Evolutionary conservation across 257 asterid genomes (phyloP).

Genomic region (Ligustrum vulgare): DNA sequence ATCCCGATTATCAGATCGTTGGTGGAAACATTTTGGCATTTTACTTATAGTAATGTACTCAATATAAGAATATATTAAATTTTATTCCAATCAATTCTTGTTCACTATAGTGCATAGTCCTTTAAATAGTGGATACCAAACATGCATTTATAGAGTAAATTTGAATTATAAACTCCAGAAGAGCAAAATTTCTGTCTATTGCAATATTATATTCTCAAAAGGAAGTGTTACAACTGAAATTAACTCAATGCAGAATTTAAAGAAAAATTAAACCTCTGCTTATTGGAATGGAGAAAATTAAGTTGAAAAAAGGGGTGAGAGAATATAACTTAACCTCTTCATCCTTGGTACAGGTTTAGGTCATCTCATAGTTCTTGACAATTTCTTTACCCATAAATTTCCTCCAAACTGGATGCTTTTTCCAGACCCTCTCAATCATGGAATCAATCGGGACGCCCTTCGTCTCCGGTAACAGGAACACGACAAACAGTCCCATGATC

Average conservation of each 20-base stretch:
- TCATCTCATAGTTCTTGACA: background rate
- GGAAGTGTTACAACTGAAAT: background rate
- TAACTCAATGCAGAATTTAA: background rate
- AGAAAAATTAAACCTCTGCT: background rate
- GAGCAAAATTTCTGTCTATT: background rate
- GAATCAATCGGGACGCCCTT: slow-evolving; percentile 43
- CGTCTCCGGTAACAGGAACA: slow-evolving; percentile 49
- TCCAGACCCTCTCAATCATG: slow-evolving; percentile 44
- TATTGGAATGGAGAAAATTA: no score
- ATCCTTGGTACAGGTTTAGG: background rate
- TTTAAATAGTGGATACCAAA: no score
- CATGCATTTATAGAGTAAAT: no score
- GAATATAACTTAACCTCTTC: no score
- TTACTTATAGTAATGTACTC: slow-evolving; percentile 6
- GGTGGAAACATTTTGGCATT: background rate
- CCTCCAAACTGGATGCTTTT: slow-evolving; percentile 44
- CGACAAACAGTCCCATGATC: slow-evolving; percentile 38
- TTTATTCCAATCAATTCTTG: background rate
- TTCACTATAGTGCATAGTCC: background rate
- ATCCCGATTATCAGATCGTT: background rate
- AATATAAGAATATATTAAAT: slow-evolving; percentile 11
- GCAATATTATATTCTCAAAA: background rate
- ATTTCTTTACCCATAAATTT: slow-evolving; percentile 17
- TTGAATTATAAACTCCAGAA: background rate
- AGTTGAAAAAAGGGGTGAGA: no score